These are phyloP conservation scores for Termitomyces sp. DNA, from an alignment of 768 basidiomycete species.

Conservation along the genomic window DNA sequence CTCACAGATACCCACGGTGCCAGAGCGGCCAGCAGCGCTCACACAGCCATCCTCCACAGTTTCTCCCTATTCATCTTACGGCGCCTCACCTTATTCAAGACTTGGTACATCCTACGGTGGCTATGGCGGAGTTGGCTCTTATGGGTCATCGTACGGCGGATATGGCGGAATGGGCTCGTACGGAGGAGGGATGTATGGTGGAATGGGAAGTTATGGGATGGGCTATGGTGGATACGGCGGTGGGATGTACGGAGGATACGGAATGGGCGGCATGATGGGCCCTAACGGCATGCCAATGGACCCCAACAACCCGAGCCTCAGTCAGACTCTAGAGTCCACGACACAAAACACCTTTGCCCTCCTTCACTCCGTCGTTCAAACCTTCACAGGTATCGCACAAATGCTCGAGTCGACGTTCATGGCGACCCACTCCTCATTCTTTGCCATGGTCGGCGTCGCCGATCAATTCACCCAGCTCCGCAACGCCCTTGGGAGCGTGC, in stretches of 20 bases:
- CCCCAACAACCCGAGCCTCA: conserved; percentile 62
- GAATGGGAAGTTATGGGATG: conserved; percentile 34
- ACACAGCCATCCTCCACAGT: conserved; percentile 33
- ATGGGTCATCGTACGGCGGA: conserved; percentile 20
- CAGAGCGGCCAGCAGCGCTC: conserved; percentile 60
- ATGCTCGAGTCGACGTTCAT: conserved; percentile 98
- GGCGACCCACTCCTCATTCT: conserved; percentile 94
- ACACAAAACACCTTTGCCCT: conserved; percentile 93
- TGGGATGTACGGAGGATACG: conserved; percentile 30
- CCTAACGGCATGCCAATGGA: conserved; percentile 47
- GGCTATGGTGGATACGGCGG: conserved; percentile 24
- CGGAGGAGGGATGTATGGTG: conserved; percentile 23
- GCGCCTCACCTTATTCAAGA: conserved; percentile 40
- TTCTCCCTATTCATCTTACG: conserved; percentile 42
- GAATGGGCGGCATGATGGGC: conserved; percentile 37
- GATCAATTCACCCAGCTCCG: conserved; percentile 92
- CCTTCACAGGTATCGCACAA: conserved; percentile 91
- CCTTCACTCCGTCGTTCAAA: conserved; percentile 92
- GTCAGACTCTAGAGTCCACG: conserved; percentile 83
- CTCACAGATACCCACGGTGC: conserved; percentile 38
- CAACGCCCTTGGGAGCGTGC: conserved; percentile 89
- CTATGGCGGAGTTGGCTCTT: conserved; percentile 28
- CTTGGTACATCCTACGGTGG: conserved; percentile 32
- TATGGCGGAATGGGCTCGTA: conserved; percentile 17
- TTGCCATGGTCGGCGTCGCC: conserved; percentile 94